Evolutionary conservation across 192 early-diverging fungal species (phyloP).

Genomic region (Backusella morwellensis): DNA sequence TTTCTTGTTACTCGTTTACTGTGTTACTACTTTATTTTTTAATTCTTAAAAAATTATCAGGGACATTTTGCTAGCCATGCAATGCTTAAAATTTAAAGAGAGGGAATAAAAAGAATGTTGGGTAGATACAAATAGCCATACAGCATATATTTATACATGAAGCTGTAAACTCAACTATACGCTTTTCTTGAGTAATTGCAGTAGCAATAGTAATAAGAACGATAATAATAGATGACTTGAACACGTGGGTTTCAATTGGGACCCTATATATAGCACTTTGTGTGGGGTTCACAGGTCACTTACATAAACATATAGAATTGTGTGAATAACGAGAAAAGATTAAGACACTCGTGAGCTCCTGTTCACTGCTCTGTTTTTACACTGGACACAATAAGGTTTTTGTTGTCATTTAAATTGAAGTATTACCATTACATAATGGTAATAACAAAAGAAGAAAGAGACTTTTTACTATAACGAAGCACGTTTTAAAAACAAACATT

Average conservation of each 20-base stretch:
- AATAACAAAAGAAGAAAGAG: too few species aligned
- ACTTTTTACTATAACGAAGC: too few species aligned
- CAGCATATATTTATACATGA: too few species aligned
- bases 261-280: neutral
- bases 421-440: neutral
- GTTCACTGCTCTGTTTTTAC: neutral
- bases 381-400: neutral
- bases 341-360: neutral
- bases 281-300: neutral
- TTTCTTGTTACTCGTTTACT: neutral
- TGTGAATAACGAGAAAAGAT: neutral
- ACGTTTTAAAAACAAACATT: too few species aligned
- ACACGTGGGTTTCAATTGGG: neutral
- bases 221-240: neutral
- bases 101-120: neutral
- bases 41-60: neutral
- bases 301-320: neutral
- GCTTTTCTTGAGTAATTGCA: too few species aligned
- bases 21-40: neutral
- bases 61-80: neutral
- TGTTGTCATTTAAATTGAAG: too few species aligned
- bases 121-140: neutral
- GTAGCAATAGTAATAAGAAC: too few species aligned
- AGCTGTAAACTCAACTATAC: too few species aligned
- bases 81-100: neutral